phyloP scores from a whole-genome alignment of 2,329 filamentous ascomycete species.

The Nectriaceae sp. region DNA sequence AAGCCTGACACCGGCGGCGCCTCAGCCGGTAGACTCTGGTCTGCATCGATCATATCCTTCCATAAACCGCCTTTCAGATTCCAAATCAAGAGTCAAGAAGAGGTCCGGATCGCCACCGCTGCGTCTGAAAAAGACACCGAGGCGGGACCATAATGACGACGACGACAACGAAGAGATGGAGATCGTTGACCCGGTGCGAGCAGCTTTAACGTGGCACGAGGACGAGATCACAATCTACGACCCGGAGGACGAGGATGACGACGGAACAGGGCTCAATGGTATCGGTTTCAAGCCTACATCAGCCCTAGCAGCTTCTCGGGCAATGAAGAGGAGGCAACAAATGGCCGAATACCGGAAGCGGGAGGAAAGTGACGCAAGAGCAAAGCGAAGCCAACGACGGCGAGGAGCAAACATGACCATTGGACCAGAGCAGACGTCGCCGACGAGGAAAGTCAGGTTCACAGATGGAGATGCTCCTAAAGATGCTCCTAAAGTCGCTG shows the following conservation, averaged over 20 bases:
- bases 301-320: slow-evolving; percentile 58
- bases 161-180: slow-evolving; percentile 36
- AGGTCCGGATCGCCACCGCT: slow-evolving; percentile 43
- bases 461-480: slow-evolving; percentile 44
- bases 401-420: slow-evolving; percentile 33
- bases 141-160: slow-evolving; percentile 15
- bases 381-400: slow-evolving; percentile 54
- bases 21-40: background rate
- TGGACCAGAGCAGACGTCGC: slow-evolving; percentile 28
- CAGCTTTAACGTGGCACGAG: slow-evolving; percentile 66
- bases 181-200: slow-evolving; percentile 55
- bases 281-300: slow-evolving; percentile 67
- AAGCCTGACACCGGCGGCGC: background rate
- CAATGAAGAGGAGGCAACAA: slow-evolving; percentile 60
- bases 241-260: slow-evolving; percentile 65
- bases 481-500: slow-evolving; percentile 35
- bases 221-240: slow-evolving; percentile 69
- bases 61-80: slow-evolving; percentile 41
- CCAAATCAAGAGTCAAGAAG: slow-evolving; percentile 38
- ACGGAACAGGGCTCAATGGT: slow-evolving; percentile 67
- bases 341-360: slow-evolving; percentile 63
- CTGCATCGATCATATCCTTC: slow-evolving; percentile 40
- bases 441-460: slow-evolving; percentile 41
- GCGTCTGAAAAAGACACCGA: slow-evolving; percentile 26
- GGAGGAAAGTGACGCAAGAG: slow-evolving; percentile 62